These are phyloP conservation scores for Cephaloascus albidus DNA, from an alignment of 805 yeast genomes.

Conservation along the genomic window DNA sequence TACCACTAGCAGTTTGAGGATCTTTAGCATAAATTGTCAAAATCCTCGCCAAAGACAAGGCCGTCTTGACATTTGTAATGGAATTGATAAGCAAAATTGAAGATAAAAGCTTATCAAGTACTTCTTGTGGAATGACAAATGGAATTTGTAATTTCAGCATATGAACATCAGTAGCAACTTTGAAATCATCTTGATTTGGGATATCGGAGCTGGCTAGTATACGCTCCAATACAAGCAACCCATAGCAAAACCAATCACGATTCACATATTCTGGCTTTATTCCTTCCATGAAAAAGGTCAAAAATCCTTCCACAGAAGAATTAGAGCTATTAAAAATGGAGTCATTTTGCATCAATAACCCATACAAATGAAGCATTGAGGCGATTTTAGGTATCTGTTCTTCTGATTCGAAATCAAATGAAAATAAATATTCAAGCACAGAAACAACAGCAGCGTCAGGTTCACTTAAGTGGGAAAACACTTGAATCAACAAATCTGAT, in stretches of 20 bases:
- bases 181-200: constrained; percentile 31
- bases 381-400: constrained; percentile 20
- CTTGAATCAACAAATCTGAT: constrained; percentile 26
- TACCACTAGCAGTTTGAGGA: constrained; percentile 23
- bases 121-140: constrained; percentile 9
- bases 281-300: constrained; percentile 22
- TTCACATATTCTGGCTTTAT: constrained; percentile 27
- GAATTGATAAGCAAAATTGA: constrained; percentile 28
- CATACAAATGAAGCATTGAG: constrained; percentile 31
- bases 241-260: constrained; percentile 50
- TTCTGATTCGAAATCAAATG: constrained; percentile 17
- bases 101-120: constrained; percentile 28
- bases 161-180: constrained; percentile 1
- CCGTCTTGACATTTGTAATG: constrained; percentile 34
- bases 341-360: constrained; percentile 28
- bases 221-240: constrained; percentile 46
- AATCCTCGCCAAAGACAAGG: constrained; percentile 44
- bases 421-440: constrained; percentile 20
- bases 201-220: constrained; percentile 40
- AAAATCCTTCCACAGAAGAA: constrained; percentile 21
- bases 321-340: constrained; percentile 23
- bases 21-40: constrained; percentile 44
- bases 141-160: constrained; percentile 8
- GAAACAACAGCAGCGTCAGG: constrained; percentile 20
- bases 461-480: constrained; percentile 19